Evolutionary conservation across 2,329 filamentous ascomycete genomes (phyloP), one percentile per base, ranked within the genome.

Genomic region (Diaporthe sp.): DNA sequence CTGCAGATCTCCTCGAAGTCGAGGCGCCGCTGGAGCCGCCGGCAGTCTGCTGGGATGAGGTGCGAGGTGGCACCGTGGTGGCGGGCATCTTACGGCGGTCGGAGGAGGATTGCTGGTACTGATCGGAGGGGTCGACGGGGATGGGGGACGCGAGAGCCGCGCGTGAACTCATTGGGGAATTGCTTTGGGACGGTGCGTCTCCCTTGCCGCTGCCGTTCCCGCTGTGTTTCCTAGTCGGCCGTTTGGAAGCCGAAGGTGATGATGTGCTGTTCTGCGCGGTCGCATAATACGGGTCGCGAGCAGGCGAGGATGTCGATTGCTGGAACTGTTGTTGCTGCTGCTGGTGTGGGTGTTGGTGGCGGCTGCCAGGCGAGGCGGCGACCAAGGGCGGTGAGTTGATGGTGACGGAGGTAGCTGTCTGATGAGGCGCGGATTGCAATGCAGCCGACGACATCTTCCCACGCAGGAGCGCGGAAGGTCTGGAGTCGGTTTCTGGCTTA

Each of bases 1-100:
- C 85, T 22, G 86, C 82, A 51, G 83, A 82, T 79, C 88, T 86
- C 73, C 88, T 84, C 39, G 88, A 85, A 78, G 81, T 85, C 22
- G 86, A 82, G 39, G 83, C 82, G n/a, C 81, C 75, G 39, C 78
- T 79, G 2, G 83, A 74, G 79, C 79, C 80, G 75, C 79, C 84
- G 79, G 79, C 85, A 81, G 77, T 82, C 83, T 86, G 89, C 78
- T 92, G 90, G 78, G 92, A 93, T 58, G 95, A 97, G 19, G 95
- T 97, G 10, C 94, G 96, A 81, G 95, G 91, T 49, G 94, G 94
- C 65, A 94, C 95, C 73, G 94, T 92, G 79, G 94, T 89, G 34
- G 94, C 93, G 72, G 94, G 91, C 86, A 89, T 91, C 84, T 85
- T 90, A 85, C 87, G 86, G 80, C 88, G 87, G 80, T 89, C 88